Conservation (phyloP, 1,284 basidiomycete genomes). For the Apiotrichum laibachii region DNA sequence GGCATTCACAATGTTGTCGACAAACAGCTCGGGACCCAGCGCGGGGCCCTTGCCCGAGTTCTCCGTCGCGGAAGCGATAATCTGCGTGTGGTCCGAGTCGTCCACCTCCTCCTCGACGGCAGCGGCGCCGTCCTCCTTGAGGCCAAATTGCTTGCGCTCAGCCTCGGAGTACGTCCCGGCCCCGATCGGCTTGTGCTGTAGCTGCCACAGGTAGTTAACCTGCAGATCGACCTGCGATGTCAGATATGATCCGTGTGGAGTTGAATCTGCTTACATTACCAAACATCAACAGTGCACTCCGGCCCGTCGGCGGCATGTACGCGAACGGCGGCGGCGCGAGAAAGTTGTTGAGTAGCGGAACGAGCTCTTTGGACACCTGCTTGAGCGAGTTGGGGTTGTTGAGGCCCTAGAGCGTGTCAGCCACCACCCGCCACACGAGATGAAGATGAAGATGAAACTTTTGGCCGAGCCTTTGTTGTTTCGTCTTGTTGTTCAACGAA, state of each 20-base stretch:
- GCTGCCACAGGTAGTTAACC: slow-evolving; percentile 49
- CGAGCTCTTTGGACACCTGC: slow-evolving; percentile 38
- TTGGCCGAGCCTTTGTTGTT: too few species aligned
- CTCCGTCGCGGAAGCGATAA: slow-evolving; percentile 42
- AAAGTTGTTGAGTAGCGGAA: slow-evolving; percentile 35
- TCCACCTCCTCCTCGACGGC: not conserved
- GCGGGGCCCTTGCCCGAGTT: slow-evolving; percentile 37
- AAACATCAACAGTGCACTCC: slow-evolving; percentile 42
- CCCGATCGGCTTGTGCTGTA: slow-evolving; percentile 40
- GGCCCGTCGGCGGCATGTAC: slow-evolving; percentile 32
- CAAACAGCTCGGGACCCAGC: slow-evolving; percentile 41
- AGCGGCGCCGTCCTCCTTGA: slow-evolving; percentile 1
- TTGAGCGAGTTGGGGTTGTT: slow-evolving; percentile 49
- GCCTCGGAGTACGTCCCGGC: slow-evolving; percentile 23
- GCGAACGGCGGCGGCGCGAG: slow-evolving; percentile 42
- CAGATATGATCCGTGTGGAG: not conserved
- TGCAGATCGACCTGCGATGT: slow-evolving; percentile 44
- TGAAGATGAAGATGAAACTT: too few species aligned
- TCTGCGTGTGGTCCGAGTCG: slow-evolving; percentile 9
- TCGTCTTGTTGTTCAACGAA: slow-evolving; percentile 9
- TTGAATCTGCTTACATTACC: slow-evolving; percentile 39
- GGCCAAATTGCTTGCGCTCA: not conserved
- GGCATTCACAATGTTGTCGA: slow-evolving; percentile 31
- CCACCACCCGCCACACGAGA: too few species aligned
- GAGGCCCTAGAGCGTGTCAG: slow-evolving; percentile 29